phyloP scores from a whole-genome alignment of 176 grass and related monocot genomes.

The Oryza glaberrima region DNA sequence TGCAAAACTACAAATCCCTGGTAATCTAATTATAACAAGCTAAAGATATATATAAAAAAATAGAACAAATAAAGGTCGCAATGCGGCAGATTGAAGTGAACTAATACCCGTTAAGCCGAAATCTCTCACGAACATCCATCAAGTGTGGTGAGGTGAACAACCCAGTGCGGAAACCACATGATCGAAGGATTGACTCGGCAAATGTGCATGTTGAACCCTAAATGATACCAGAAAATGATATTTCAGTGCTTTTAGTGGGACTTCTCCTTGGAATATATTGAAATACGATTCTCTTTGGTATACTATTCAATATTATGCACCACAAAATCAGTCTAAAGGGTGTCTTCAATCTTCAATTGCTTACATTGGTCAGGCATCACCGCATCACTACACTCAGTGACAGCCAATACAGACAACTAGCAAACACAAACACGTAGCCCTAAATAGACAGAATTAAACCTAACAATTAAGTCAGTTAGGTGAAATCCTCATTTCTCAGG shows the following conservation, averaged over 20 bases:
- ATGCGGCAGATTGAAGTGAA: not conserved
- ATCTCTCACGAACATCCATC: slow-evolving; percentile 88
- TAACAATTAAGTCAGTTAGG: not conserved
- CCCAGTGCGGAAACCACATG: slow-evolving; percentile 82
- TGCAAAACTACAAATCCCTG: slow-evolving; percentile 7
- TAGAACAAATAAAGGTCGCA: slow-evolving; percentile 25
- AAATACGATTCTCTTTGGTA: not conserved
- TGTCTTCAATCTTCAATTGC: not conserved
- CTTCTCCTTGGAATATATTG: not conserved
- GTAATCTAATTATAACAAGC: slow-evolving; percentile 18
- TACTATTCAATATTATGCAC: not conserved
- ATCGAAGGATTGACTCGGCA: slow-evolving; percentile 82
- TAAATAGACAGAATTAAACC: not conserved
- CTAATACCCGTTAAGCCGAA: slow-evolving; percentile 80
- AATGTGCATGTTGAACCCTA: slow-evolving; percentile 93
- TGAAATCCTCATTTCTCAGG: not conserved
- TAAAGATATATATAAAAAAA: not conserved
- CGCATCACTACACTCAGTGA: not conserved
- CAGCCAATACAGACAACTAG: not conserved
- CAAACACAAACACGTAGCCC: not conserved
- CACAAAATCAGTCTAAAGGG: not conserved
- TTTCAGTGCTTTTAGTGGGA: not conserved
- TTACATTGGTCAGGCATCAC: not conserved
- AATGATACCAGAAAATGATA: not conserved
- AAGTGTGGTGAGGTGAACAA: slow-evolving; percentile 91